Evolutionary conservation across 768 basidiomycete genomes (phyloP).

Genomic region (Symmetrospora coprosmae): DNA sequence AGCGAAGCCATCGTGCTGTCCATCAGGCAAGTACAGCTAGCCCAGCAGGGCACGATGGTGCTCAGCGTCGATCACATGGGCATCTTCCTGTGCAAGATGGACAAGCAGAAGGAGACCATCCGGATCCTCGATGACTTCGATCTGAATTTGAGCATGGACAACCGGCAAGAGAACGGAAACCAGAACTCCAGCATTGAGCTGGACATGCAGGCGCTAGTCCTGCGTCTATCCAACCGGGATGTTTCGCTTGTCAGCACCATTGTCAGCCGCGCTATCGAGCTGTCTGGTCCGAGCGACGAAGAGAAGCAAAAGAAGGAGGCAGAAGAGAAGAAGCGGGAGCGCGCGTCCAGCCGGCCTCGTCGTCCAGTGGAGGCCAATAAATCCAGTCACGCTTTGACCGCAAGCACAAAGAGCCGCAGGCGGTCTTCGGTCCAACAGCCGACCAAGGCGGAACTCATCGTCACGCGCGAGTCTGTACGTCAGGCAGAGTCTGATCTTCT

Average conservation of each 20-base stretch:
- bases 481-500: no score
- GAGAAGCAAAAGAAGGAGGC: background rate
- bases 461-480: conserved; percentile 58
- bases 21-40: conserved; percentile 70
- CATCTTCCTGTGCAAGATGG: conserved; percentile 86
- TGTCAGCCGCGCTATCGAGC: conserved; percentile 66
- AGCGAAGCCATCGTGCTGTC: conserved; percentile 74
- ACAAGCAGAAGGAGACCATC: conserved; percentile 61
- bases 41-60: conserved; percentile 53
- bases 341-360: background rate
- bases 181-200: conserved; percentile 71
- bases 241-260: conserved; percentile 76
- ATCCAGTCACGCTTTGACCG: background rate
- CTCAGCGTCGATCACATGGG: conserved; percentile 67
- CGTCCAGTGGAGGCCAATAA: background rate
- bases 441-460: conserved; percentile 40
- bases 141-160: conserved; percentile 72
- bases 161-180: conserved; percentile 42
- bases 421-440: background rate
- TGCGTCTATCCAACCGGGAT: conserved; percentile 90
- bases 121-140: conserved; percentile 88
- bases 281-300: conserved; percentile 41
- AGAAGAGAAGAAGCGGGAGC: background rate
- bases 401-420: background rate
- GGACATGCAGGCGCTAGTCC: conserved; percentile 64